Conservation (phyloP, 768 basidiomycete genomes). For the Boletus huronensis region DNA sequence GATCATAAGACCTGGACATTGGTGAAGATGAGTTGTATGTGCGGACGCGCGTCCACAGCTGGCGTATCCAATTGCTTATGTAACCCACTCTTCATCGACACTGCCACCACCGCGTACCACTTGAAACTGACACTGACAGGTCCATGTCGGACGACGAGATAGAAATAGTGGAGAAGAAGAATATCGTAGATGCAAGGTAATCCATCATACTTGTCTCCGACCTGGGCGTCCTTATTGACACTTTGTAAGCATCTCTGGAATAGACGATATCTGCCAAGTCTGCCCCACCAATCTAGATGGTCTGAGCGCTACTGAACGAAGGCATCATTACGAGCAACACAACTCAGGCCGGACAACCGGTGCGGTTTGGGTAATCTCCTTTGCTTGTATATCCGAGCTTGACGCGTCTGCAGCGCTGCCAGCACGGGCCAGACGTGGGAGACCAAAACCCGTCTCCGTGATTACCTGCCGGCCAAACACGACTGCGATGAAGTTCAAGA, state of each 20-base stretch:
- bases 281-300: slow-evolving; percentile 44
- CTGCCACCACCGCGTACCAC: slow-evolving; percentile 6
- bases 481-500: slow-evolving; percentile 3
- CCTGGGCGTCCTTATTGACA: background rate
- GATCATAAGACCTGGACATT: slow-evolving; percentile 96
- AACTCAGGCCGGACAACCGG: slow-evolving; percentile 20
- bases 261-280: slow-evolving; percentile 44
- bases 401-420: slow-evolving; percentile 10
- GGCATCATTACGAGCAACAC: slow-evolving; percentile 57
- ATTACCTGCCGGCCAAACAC: background rate
- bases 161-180: slow-evolving; percentile 18
- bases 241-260: slow-evolving; percentile 10
- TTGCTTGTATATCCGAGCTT: background rate
- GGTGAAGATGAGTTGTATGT: slow-evolving; percentile 9
- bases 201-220: background rate
- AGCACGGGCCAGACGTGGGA: slow-evolving; percentile 11
- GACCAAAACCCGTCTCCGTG: slow-evolving; percentile 6
- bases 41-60: slow-evolving; percentile 50
- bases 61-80: slow-evolving; percentile 25
- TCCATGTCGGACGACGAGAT: slow-evolving; percentile 28
- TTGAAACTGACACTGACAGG: background rate
- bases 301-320: slow-evolving; percentile 38
- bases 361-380: background rate
- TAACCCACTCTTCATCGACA: slow-evolving; percentile 7
- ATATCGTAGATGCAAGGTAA: slow-evolving; percentile 12